These are phyloP conservation scores for Teratosphaeria viscida DNA, from an alignment of 2,329 filamentous ascomycete genomes.

Conservation along the genomic window DNA sequence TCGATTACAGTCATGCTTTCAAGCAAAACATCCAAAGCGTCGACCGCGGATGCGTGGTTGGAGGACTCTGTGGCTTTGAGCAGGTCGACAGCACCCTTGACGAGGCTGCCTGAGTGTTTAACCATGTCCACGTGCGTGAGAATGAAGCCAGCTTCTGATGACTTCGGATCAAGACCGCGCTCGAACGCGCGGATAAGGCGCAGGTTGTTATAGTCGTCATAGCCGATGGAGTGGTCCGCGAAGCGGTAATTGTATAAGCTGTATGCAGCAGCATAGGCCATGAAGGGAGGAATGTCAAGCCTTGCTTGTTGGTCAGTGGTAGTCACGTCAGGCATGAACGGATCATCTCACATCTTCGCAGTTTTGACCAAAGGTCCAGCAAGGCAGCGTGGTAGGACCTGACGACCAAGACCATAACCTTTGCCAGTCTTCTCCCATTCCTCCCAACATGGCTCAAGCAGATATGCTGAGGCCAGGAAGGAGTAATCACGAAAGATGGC, in stretches of 20 bases:
- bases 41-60: conserved; percentile 9
- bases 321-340: not conserved
- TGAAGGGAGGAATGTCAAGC: conserved; percentile 75
- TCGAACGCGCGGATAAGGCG: conserved; percentile 87
- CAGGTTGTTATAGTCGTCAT: conserved; percentile 50
- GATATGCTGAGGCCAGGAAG: conserved; percentile 78
- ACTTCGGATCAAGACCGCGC: conserved; percentile 71
- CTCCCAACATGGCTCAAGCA: conserved; percentile 85
- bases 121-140: conserved; percentile 95
- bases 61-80: conserved; percentile 40
- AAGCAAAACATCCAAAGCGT: conserved; percentile 19
- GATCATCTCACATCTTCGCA: conserved; percentile 68
- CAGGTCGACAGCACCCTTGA: conserved; percentile 59
- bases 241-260: conserved; percentile 54
- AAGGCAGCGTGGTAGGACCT: conserved; percentile 62
- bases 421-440: conserved; percentile 52
- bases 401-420: conserved; percentile 66
- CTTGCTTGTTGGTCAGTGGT: conserved; percentile 24
- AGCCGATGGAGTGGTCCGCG: conserved; percentile 44
- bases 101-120: conserved; percentile 66
- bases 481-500: conserved; percentile 86
- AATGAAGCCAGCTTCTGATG: conserved; percentile 92
- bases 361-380: conserved; percentile 74
- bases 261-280: conserved; percentile 66
- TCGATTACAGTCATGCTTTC: conserved; percentile 24